These are phyloP conservation scores for Castanea sativa DNA, from an alignment of 306 rosid genomes.

Conservation along the genomic window DNA sequence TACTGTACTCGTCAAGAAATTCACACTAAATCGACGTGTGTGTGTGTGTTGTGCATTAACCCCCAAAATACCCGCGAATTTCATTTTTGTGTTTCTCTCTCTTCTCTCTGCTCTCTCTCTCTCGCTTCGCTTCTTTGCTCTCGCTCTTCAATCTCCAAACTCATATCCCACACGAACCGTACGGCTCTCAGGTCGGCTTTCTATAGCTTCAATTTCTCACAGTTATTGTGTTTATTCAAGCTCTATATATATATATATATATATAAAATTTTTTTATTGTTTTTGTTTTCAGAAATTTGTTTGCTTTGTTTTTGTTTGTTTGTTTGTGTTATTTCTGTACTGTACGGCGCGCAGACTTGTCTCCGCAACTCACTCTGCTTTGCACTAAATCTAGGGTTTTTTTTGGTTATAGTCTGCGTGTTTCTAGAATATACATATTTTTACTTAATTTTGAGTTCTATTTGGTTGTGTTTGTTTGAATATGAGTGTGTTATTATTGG, in stretches of 20 bases:
- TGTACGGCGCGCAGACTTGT: not conserved
- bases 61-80: not conserved
- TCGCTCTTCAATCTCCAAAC: not conserved
- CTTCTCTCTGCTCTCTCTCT: not conserved
- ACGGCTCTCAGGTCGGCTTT: conserved; percentile 2
- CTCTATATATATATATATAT: not conserved
- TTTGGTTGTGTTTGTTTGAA: not conserved
- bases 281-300: not conserved
- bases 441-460: not conserved
- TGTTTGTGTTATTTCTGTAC: not conserved
- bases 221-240: not conserved
- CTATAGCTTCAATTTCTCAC: not conserved
- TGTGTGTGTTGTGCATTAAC: not conserved
- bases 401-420: not conserved
- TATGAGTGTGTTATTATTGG: not conserved
- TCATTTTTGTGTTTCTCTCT: not conserved
- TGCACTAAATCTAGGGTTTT: conserved; percentile 29
- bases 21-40: not conserved
- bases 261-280: not conserved
- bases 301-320: too few species aligned
- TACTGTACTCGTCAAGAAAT: not conserved
- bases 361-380: conserved; percentile 2
- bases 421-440: not conserved
- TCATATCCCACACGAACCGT: not conserved
- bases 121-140: too few species aligned